These are phyloP conservation scores for Penicillium malachiteum DNA, from an alignment of 495 filamentous ascomycete species.

Conservation along the genomic window DNA sequence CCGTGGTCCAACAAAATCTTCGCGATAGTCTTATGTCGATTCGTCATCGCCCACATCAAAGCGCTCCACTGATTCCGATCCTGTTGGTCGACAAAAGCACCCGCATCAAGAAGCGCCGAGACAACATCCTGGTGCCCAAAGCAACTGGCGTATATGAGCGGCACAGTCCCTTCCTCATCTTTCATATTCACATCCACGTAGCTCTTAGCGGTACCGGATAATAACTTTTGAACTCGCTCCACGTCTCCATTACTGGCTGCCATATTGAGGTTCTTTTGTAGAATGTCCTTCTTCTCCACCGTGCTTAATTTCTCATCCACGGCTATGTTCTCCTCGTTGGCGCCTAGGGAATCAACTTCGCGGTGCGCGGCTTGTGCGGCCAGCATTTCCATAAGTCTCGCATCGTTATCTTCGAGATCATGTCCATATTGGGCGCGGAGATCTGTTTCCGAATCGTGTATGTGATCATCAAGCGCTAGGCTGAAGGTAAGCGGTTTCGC, in stretches of 20 bases:
- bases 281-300: slow-evolving; percentile 70
- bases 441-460: slow-evolving; percentile 43
- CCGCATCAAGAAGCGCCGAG: slow-evolving; percentile 74
- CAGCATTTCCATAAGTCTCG: slow-evolving; percentile 90
- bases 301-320: slow-evolving; percentile 69
- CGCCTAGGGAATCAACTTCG: slow-evolving; percentile 63
- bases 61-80: slow-evolving; percentile 97
- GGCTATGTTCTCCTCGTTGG: slow-evolving; percentile 78
- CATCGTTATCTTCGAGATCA: slow-evolving; percentile 73
- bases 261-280: slow-evolving; percentile 91
- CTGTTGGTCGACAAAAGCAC: slow-evolving; percentile 90
- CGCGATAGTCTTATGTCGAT: slow-evolving; percentile 91
- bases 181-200: slow-evolving; percentile 87
- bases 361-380: slow-evolving; percentile 86
- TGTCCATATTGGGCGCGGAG: slow-evolving; percentile 39
- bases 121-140: slow-evolving; percentile 96
- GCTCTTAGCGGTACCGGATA: slow-evolving; percentile 69
- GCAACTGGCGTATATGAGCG: slow-evolving; percentile 97
- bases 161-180: slow-evolving; percentile 92
- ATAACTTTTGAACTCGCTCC: slow-evolving; percentile 71
- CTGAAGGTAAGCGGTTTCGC: slow-evolving; percentile 83
- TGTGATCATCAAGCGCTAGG: slow-evolving; percentile 73
- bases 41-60: slow-evolving; percentile 99
- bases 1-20: slow-evolving; percentile 90
- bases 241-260: slow-evolving; percentile 96